Percentiles rank a stretch among this genome's conserved stretches.
Conservation (phyloP, 169 alveolate genomes). For the Babesia bigemina region DNA sequence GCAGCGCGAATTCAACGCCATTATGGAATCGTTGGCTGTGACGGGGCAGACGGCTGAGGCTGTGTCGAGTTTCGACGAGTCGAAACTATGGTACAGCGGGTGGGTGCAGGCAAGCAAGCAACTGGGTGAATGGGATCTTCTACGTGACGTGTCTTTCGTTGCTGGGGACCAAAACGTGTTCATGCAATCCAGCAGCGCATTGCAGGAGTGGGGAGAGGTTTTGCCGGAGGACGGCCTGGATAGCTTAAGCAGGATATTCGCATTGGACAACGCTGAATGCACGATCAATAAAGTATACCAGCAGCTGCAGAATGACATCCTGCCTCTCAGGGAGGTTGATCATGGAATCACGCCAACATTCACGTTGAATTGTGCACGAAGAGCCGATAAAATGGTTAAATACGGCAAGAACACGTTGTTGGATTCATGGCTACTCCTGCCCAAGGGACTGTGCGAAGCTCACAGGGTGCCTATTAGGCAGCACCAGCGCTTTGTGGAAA, state of each 20-base stretch:
- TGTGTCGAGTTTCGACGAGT: conserved; percentile 69
- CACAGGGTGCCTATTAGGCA: conserved; percentile 40
- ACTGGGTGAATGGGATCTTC: conserved; percentile 73
- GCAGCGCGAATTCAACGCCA: conserved; percentile 60
- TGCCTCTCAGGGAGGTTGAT: conserved; percentile 23
- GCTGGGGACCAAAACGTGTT: conserved; percentile 69
- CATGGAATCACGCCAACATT: conserved; percentile 6
- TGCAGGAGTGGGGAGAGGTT: conserved; percentile 71
- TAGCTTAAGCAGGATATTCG: conserved; percentile 36
- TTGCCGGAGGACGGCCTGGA: conserved; percentile 55
- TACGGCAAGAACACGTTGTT: conserved; percentile 8
- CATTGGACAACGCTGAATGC: conserved; percentile 46
- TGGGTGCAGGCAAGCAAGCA: conserved; percentile 77
- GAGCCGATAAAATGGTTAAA: conserved; percentile 3
- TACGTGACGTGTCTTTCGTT: conserved; percentile 72
- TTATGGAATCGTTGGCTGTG: conserved; percentile 48
- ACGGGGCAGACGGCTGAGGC: conserved; percentile 71
- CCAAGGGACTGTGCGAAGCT: conserved; percentile 37
- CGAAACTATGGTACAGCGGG: conserved; percentile 75
- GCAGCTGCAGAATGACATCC: conserved; percentile 30
- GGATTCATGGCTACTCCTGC: conserved; percentile 37
- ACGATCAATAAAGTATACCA: conserved; percentile 13
- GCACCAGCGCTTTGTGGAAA: conserved; percentile 48
- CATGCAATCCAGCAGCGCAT: conserved; percentile 61
- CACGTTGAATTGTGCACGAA: conserved; percentile 13